Evolutionary conservation across 2,329 filamentous ascomycete species (phyloP), one percentile per base, ranked within the genome.

Genomic region (Aquanectria penicillioides): DNA sequence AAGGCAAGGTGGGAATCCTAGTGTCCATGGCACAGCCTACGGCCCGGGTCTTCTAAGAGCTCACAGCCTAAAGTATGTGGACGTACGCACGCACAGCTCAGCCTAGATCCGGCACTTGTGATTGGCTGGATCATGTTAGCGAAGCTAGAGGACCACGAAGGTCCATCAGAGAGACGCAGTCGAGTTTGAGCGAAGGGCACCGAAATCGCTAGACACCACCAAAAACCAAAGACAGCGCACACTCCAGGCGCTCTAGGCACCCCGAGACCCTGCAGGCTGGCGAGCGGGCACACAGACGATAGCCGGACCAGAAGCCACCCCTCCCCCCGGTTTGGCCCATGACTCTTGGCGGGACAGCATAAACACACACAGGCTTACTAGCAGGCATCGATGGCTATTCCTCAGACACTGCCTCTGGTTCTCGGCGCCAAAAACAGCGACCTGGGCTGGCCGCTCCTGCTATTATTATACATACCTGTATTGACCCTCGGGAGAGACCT

Each of bases 381-480:
- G 26, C 33, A 41, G 48, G 48, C 48, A 31, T 52, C 53, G 28
- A 31, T 41, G 28, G 48, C 43, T 51, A 22, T 22, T 38, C 33
- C 25, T 50, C 41, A 41, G 43, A 33, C 55, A 48, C 48, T 58
- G 48, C 55, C 48, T 58, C 48, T 52, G 34, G 55, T 52, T 53
- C 41, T 54, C 41, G 49, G 55, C 48, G 18, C 53, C n/a, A n/a
- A n/a, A 48, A 58, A 29, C 48, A 44, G 25, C 44, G 25, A 44
- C 17, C 17, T 36, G n/a, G 38, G 22, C 40, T 47, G 55, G 33
- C 20, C 34, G n/a, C 34, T 58, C 55, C 55, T n/a, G n/a, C n/a
- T 58, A 18, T 58, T 52, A 47, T 53, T 53, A 58, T 58, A 58
- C 55, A 52, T 53, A 58, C 55, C 52, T 48, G 28, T 58, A 58